phyloP scores from a whole-genome alignment of 164 flowering plant genomes.

The Tetracentron sinense region DNA sequence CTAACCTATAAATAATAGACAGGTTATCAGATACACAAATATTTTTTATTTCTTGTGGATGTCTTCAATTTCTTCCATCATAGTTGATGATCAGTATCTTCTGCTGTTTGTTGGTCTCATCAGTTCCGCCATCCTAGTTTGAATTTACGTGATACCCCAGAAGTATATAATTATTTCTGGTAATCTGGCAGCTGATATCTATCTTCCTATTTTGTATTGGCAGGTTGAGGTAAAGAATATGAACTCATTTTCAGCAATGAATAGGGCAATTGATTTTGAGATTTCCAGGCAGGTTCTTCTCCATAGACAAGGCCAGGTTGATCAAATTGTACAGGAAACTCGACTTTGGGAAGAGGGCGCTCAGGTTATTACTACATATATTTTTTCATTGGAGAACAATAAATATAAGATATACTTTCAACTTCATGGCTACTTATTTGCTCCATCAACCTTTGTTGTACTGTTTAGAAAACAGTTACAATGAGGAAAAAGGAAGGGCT shows the following conservation, averaged over 20 bases:
- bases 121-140: neutral
- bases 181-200: neutral
- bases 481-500: constrained; percentile 98
- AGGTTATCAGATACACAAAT: neutral
- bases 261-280: constrained; percentile 87
- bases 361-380: constrained; percentile 51
- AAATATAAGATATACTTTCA: neutral
- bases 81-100: neutral
- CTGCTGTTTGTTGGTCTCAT: neutral
- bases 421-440: constrained; percentile 8
- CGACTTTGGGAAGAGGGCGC: constrained; percentile 93
- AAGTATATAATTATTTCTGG: neutral
- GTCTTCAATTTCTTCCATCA: neutral
- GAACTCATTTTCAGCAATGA: constrained; percentile 88
- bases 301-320: constrained; percentile 57
- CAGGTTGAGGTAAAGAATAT: constrained; percentile 95
- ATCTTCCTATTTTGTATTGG: constrained; percentile 9
- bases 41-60: neutral
- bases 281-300: constrained; percentile 71
- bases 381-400: neutral
- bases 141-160: neutral
- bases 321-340: constrained; percentile 84
- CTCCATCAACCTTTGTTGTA: constrained; percentile 5
- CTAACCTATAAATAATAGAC: neutral
- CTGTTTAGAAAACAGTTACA: constrained; percentile 64